phyloP scores from a whole-genome alignment of 129 eudicot genomes.

The Dittrichia graveolens region DNA sequence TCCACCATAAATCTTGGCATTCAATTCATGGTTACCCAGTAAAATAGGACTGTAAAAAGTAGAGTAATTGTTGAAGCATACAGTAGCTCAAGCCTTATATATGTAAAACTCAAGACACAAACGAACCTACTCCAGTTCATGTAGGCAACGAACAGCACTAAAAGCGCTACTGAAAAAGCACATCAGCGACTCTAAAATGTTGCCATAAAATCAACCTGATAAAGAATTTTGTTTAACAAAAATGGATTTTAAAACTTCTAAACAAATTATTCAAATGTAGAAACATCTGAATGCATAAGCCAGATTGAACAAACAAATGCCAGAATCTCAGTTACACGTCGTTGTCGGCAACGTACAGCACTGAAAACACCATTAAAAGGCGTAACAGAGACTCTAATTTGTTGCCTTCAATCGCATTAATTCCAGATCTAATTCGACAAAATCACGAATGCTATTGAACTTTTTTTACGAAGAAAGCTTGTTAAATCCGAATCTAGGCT shows the following conservation, averaged over 20 bases:
- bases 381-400: constrained; percentile 68
- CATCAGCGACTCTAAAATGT: constrained; percentile 42
- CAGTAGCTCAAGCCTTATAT: background rate
- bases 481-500: constrained; percentile 28
- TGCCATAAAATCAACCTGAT: background rate
- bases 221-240: background rate
- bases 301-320: constrained; percentile 31
- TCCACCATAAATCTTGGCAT: too few species aligned
- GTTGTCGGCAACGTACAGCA: constrained; percentile 63
- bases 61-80: constrained; percentile 7
- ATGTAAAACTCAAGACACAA: background rate
- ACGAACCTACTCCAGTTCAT: constrained; percentile 23
- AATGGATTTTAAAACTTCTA: background rate
- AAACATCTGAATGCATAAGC: constrained; percentile 63
- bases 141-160: constrained; percentile 40
- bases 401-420: constrained; percentile 41
- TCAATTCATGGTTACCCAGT: too few species aligned
- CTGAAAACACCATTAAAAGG: constrained; percentile 40
- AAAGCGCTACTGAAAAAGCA: constrained; percentile 26
- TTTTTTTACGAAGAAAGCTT: too few species aligned
- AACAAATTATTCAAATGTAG: constrained; percentile 17
- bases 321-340: constrained; percentile 56
- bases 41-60: too few species aligned
- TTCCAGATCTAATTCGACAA: too few species aligned
- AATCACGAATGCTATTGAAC: too few species aligned